These are phyloP conservation scores for Candida sp. DNA, from an alignment of 1,139 yeast species.

Conservation along the genomic window DNA sequence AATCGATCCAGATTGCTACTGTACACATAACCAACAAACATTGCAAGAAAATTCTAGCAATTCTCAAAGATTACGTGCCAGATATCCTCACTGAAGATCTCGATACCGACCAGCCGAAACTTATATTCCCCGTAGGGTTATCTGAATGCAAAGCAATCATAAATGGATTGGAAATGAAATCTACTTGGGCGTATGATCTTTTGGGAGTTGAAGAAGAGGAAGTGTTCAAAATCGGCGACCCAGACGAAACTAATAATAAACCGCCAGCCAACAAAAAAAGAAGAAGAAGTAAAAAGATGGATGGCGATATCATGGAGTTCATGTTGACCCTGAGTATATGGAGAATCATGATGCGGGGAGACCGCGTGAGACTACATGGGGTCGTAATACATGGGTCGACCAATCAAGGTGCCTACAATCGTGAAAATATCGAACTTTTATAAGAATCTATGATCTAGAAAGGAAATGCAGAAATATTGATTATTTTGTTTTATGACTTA, in stretches of 20 bases:
- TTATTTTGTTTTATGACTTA: no score
- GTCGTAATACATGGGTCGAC: conserved; percentile 31
- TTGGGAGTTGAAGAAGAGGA: conserved; percentile 11
- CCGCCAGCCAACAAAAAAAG: conserved; percentile 7
- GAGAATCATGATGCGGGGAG: conserved; percentile 26
- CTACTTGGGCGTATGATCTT: conserved; percentile 31
- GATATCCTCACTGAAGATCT: conserved; percentile 19
- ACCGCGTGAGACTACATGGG: conserved; percentile 23
- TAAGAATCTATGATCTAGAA: conserved; percentile 5
- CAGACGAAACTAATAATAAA: conserved; percentile 3
- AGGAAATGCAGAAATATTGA: no score
- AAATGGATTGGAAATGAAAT: conserved; percentile 35
- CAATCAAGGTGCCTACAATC: conserved; percentile 17
- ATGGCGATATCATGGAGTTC: conserved; percentile 37
- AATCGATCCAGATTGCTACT: conserved; percentile 19
- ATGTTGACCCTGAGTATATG: conserved; percentile 30
- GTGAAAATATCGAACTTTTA: conserved; percentile 17
- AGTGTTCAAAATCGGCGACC: conserved; percentile 3
- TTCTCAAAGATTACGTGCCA: conserved; percentile 20
- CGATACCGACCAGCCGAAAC: conserved; percentile 13
- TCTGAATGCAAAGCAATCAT: conserved; percentile 26
- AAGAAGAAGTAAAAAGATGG: conserved; percentile 12
- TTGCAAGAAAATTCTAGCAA: conserved; percentile 20
- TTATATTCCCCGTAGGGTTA: conserved; percentile 23
- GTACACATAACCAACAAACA: conserved; percentile 23